phyloP scores from a whole-genome alignment of 768 basidiomycete genomes.

The Tremella fuciformis region DNA sequence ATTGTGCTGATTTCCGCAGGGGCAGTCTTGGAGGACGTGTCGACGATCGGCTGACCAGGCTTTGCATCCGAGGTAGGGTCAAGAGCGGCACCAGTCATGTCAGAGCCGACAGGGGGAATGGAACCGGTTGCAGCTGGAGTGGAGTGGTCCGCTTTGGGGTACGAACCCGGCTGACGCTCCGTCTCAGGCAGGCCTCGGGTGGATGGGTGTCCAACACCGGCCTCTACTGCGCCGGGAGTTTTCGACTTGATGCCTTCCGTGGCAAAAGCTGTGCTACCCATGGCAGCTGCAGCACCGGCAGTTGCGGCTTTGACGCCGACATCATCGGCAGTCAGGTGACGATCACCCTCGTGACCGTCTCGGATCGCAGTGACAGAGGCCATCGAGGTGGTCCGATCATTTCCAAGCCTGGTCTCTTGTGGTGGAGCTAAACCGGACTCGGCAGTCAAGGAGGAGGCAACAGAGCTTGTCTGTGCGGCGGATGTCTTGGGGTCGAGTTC shows the following conservation, averaged over 20 bases:
- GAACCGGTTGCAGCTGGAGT: conserved; percentile 3
- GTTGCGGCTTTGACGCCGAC: conserved; percentile 9
- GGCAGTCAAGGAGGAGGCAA: conserved; percentile 6
- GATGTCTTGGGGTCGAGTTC: conserved; percentile 1
- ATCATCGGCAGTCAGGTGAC: not conserved
- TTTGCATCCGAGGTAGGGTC: not conserved
- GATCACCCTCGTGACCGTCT: conserved; percentile 32
- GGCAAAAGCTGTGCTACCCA: not conserved
- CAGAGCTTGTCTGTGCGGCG: conserved; percentile 2
- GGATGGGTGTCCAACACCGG: conserved; percentile 41
- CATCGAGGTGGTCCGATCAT: conserved; percentile 29
- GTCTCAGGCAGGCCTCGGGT: conserved; percentile 25
- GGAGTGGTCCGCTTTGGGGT: conserved; percentile 29
- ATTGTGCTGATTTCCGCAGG: not conserved
- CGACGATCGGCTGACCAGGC: not conserved
- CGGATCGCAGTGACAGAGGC: conserved; percentile 45
- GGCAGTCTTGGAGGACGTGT: not conserved
- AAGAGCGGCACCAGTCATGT: not conserved
- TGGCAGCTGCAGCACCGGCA: not conserved
- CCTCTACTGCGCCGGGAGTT: conserved; percentile 30
- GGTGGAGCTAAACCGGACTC: not conserved
- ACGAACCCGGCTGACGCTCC: conserved; percentile 25
- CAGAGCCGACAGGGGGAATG: not conserved
- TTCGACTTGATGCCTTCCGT: conserved; percentile 18
- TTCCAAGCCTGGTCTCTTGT: conserved; percentile 23